Evolutionary conservation across 179 eudicot genomes (phyloP).

Genomic region (Monotropa hypopitys): DNA sequence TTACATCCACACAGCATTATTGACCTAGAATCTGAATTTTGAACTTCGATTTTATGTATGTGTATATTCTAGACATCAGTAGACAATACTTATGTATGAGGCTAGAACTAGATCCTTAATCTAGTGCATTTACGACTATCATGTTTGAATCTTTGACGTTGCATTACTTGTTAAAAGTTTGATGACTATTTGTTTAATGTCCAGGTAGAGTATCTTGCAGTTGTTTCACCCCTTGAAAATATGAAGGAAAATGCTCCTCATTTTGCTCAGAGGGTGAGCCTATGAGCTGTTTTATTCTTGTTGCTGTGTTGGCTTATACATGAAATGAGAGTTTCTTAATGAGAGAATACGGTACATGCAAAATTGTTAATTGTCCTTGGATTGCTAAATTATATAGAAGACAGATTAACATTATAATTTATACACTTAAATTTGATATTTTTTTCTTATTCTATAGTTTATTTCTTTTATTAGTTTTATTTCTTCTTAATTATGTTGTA

Average conservation of each 20-base stretch:
- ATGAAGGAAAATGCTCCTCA: conserved; percentile 53
- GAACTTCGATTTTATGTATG: background rate
- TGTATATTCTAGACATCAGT: background rate
- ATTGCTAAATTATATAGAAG: too few species aligned
- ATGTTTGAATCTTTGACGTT: background rate
- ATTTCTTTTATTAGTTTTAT: too few species aligned
- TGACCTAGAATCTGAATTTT: background rate
- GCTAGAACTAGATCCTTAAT: background rate
- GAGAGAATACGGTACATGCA: background rate
- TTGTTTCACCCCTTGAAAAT: conserved; percentile 43
- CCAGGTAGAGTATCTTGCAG: conserved; percentile 93
- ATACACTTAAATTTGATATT: too few species aligned
- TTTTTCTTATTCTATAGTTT: too few species aligned
- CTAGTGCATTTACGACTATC: background rate
- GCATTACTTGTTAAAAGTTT: background rate
- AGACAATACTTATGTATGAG: background rate
- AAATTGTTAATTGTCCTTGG: too few species aligned
- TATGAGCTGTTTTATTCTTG: conserved; percentile 1
- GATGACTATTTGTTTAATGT: background rate
- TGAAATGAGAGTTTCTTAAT: background rate
- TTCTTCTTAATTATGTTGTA: too few species aligned
- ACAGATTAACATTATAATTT: too few species aligned
- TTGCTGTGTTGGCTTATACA: background rate
- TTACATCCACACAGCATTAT: background rate
- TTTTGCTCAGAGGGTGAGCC: conserved; percentile 74